Evolutionary conservation across 768 basidiomycete genomes (phyloP).

Genomic region (Tylopilus balloui): DNA sequence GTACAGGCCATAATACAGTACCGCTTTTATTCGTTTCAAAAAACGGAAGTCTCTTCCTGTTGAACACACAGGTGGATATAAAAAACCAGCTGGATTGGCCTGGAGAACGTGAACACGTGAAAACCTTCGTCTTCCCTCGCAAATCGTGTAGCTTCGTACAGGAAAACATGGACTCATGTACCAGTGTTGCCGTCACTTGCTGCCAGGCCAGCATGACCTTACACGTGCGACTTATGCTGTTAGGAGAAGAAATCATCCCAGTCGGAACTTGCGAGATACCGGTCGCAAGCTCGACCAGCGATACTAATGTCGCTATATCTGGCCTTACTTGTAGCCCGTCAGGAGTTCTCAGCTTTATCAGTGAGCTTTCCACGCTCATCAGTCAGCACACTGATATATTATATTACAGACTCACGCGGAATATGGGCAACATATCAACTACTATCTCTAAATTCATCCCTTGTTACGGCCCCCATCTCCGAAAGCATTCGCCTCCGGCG

Average conservation of each 20-base stretch:
- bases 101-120: constrained; percentile 24
- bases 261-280: constrained; percentile 21
- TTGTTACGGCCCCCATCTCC: constrained; percentile 20
- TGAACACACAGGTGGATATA: constrained; percentile 26
- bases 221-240: constrained; percentile 19
- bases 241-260: constrained; percentile 18
- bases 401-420: constrained; percentile 39
- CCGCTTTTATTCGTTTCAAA: constrained; percentile 33
- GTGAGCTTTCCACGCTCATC: constrained; percentile 31
- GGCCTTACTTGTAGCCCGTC: constrained; percentile 36
- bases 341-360: constrained; percentile 47
- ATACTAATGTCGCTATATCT: not conserved
- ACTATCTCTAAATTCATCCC: constrained; percentile 22
- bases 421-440: constrained; percentile 39
- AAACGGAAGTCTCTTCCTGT: constrained; percentile 32
- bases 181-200: constrained; percentile 20
- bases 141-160: constrained; percentile 28
- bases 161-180: constrained; percentile 3
- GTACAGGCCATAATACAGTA: constrained; percentile 24
- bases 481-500: constrained; percentile 22
- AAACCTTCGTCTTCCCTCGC: constrained; percentile 30
- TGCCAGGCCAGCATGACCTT: constrained; percentile 17
- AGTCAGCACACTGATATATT: not conserved
- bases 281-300: constrained; percentile 6
- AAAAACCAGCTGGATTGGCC: constrained; percentile 25